A percentile compares a stretch with the other conserved stretches of the same genome.
Conservation (phyloP, 768 basidiomycete species). For the Pleurotus tuoliensis region DNA sequence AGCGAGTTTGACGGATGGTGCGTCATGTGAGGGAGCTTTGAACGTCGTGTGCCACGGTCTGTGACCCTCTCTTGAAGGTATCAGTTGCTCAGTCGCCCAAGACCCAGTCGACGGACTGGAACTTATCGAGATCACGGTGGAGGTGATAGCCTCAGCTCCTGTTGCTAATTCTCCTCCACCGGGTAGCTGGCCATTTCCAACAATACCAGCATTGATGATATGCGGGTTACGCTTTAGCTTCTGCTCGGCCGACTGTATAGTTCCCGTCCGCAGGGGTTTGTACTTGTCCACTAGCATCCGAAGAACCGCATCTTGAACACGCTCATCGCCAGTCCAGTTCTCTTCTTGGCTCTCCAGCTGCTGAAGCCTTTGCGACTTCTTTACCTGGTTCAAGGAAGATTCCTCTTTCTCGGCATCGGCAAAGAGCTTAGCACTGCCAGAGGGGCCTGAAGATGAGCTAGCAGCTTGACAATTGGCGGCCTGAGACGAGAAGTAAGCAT, state of each 20-base stretch:
- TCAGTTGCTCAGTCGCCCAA: conserved; percentile 47
- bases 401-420: conserved; percentile 60
- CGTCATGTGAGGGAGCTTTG: conserved; percentile 53
- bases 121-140: neutral
- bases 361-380: conserved; percentile 16
- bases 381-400: conserved; percentile 21
- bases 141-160: neutral
- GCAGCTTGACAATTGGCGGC: neutral
- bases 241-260: conserved; percentile 59
- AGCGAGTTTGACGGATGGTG: conserved; percentile 50
- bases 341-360: conserved; percentile 43
- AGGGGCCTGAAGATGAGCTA: conserved; percentile 43
- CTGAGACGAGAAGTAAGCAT: neutral
- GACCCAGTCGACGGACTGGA: conserved; percentile 26
- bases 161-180: neutral
- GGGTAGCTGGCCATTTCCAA: neutral
- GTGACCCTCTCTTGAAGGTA: conserved; percentile 53
- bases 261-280: conserved; percentile 69
- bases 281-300: conserved; percentile 88
- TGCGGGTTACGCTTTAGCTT: conserved; percentile 54
- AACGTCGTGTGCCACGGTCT: conserved; percentile 71
- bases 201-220: conserved; percentile 20
- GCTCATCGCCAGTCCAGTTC: conserved; percentile 81
- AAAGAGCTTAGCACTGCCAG: conserved; percentile 60
- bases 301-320: conserved; percentile 62